phyloP scores from a whole-genome alignment of 2,329 filamentous ascomycete species.

The Blastomyces silverae region DNA sequence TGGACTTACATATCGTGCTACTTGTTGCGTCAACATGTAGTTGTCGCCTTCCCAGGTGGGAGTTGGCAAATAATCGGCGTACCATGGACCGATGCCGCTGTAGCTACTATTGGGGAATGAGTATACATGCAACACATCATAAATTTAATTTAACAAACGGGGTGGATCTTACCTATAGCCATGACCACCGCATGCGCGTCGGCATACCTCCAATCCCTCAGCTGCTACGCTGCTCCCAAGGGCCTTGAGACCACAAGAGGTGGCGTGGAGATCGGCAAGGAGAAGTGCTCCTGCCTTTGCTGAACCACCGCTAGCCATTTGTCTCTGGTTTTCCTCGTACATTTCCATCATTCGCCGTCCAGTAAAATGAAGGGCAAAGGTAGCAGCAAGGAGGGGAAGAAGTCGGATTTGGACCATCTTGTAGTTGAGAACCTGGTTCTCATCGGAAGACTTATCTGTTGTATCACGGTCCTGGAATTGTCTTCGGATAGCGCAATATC shows the following conservation, averaged over 20 bases:
- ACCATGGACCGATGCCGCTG: constrained; percentile 68
- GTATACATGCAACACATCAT: neutral
- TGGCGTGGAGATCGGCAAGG: constrained; percentile 67
- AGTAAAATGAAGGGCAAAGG: constrained; percentile 73
- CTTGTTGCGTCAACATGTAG: constrained; percentile 76
- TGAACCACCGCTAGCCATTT: constrained; percentile 51
- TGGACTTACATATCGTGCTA: constrained; percentile 57
- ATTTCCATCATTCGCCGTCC: constrained; percentile 68
- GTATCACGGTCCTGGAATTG: constrained; percentile 72
- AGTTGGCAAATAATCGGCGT: constrained; percentile 67
- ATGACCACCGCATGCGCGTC: constrained; percentile 69
- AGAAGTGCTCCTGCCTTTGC: constrained; percentile 60
- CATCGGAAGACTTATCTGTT: constrained; percentile 49
- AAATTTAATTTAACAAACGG: neutral
- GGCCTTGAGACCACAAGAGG: constrained; percentile 69
- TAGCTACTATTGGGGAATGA: constrained; percentile 52
- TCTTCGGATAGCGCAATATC: constrained; percentile 66
- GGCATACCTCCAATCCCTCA: constrained; percentile 67
- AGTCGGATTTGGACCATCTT: constrained; percentile 72
- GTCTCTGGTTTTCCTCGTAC: constrained; percentile 65
- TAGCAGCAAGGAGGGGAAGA: constrained; percentile 63
- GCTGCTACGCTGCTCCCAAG: constrained; percentile 64
- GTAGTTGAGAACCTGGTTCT: constrained; percentile 73
- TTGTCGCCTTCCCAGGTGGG: constrained; percentile 71
- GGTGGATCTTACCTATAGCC: constrained; percentile 43